These are phyloP conservation scores for Fusarium mundagurra DNA, from an alignment of 2,329 filamentous ascomycete genomes.

Conservation along the genomic window DNA sequence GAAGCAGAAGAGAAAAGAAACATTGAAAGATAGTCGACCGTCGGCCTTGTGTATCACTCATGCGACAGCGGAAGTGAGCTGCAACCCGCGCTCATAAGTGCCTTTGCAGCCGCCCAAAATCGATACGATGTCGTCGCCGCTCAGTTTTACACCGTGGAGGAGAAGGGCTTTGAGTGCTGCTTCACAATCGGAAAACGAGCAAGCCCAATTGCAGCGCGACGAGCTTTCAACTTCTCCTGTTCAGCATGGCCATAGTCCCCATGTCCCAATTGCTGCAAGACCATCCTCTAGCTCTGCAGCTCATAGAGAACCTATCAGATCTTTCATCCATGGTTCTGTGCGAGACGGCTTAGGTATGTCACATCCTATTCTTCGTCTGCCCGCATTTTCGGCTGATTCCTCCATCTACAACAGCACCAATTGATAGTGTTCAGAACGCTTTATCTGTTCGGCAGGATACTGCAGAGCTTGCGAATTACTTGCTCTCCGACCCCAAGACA, in stretches of 20 bases:
- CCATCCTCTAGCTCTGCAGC: slow-evolving; percentile 53
- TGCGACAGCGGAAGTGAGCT: slow-evolving; percentile 33
- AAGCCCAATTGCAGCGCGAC: slow-evolving; percentile 36
- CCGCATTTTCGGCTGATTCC: background rate
- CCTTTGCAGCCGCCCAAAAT: slow-evolving; percentile 21
- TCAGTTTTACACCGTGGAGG: slow-evolving; percentile 61
- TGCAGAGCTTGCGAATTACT: slow-evolving; percentile 84
- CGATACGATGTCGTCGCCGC: slow-evolving; percentile 57
- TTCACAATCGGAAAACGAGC: slow-evolving; percentile 43
- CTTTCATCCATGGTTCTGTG: slow-evolving; percentile 74
- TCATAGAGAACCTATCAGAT: slow-evolving; percentile 74
- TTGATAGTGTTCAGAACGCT: slow-evolving; percentile 79
- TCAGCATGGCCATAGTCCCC: slow-evolving; percentile 20
- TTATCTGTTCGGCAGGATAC: slow-evolving; percentile 86
- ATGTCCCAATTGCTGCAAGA: slow-evolving; percentile 41
- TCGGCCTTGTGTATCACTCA: slow-evolving; percentile 14
- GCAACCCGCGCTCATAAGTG: slow-evolving; percentile 30
- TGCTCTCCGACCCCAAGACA: slow-evolving; percentile 71
- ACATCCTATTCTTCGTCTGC: background rate
- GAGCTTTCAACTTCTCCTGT: slow-evolving; percentile 43
- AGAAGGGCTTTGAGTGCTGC: slow-evolving; percentile 53
- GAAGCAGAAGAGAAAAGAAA: background rate
- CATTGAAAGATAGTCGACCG: background rate
- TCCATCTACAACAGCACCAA: slow-evolving; percentile 51
- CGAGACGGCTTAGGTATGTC: slow-evolving; percentile 67